Evolutionary conservation across 371 early-diverging fungal genomes (phyloP).

Genomic region (Mucor saturninus): DNA sequence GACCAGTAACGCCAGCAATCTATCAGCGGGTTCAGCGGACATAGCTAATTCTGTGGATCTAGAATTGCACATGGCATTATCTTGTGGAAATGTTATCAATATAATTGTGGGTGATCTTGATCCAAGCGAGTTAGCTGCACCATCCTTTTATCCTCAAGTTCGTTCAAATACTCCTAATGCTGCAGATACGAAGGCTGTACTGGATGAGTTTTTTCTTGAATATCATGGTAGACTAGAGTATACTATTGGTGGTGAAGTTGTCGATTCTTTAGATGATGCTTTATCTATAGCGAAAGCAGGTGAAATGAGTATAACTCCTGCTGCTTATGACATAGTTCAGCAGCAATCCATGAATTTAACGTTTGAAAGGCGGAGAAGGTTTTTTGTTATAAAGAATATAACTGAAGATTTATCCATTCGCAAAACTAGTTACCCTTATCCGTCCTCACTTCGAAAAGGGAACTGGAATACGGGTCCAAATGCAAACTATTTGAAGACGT

Average conservation of each 20-base stretch:
- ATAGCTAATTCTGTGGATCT: conserved; percentile 41
- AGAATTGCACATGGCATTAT: conserved; percentile 61
- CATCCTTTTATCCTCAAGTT: conserved; percentile 1
- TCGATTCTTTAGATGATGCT: conserved; percentile 56
- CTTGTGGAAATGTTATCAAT: conserved; percentile 61
- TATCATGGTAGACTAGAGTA: conserved; percentile 58
- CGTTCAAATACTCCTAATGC: not conserved
- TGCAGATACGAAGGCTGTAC: not conserved
- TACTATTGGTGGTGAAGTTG: conserved; percentile 60
- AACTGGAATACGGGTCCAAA: not conserved
- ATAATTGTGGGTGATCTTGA: conserved; percentile 52
- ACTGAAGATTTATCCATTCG: conserved; percentile 9
- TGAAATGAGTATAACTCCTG: conserved; percentile 58
- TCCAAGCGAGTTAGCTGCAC: conserved; percentile 6
- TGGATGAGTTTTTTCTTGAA: conserved; percentile 18
- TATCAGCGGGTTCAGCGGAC: not conserved
- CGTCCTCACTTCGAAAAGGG: conserved; percentile 8
- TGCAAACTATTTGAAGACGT: conserved; percentile 22
- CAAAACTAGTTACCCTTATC: conserved; percentile 9
- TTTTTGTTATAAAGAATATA: conserved; percentile 47
- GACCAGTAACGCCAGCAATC: conserved; percentile 11
- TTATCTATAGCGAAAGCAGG: conserved; percentile 61
- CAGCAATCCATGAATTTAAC: conserved; percentile 31
- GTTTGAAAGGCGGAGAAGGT: conserved; percentile 48
- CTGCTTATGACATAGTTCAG: conserved; percentile 45